Percentiles rank a stretch among this genome's conserved stretches.
phyloP scores from a whole-genome alignment of 345 rosid species.

The Triadica sebifera region DNA sequence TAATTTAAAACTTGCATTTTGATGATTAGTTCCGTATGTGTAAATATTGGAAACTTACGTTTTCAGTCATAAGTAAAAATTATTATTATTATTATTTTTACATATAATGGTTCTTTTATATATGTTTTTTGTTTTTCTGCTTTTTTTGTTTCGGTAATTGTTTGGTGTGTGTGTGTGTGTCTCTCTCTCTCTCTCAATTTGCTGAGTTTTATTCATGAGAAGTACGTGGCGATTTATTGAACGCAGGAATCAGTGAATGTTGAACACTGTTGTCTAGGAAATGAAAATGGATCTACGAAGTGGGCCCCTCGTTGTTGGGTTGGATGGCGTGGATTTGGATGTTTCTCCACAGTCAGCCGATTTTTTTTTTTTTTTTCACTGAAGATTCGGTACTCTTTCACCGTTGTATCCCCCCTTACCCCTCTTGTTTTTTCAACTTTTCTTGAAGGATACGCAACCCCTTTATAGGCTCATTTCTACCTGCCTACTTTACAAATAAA shows the following conservation, averaged over 20 bases:
- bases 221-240: conserved; percentile 24
- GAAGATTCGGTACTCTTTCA: neutral
- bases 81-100: too few species aligned
- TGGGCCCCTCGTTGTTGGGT: conserved; percentile 19
- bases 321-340: conserved; percentile 42
- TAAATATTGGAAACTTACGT: too few species aligned
- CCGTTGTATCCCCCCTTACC: neutral
- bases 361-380: conserved; percentile 7
- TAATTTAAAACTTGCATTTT: too few species aligned
- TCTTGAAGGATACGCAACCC: neutral
- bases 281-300: neutral
- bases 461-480: too few species aligned
- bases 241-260: neutral
- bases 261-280: neutral
- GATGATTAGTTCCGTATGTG: too few species aligned
- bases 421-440: neutral
- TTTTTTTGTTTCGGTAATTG: too few species aligned
- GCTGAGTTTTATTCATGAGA: conserved; percentile 14
- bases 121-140: too few species aligned
- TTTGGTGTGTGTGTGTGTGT: too few species aligned
- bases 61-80: too few species aligned
- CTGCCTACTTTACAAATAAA: too few species aligned
- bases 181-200: too few species aligned
- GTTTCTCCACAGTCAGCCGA: conserved; percentile 53
- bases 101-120: too few species aligned